Conservation (phyloP, 306 rosid species). For the Delonix regia region DNA sequence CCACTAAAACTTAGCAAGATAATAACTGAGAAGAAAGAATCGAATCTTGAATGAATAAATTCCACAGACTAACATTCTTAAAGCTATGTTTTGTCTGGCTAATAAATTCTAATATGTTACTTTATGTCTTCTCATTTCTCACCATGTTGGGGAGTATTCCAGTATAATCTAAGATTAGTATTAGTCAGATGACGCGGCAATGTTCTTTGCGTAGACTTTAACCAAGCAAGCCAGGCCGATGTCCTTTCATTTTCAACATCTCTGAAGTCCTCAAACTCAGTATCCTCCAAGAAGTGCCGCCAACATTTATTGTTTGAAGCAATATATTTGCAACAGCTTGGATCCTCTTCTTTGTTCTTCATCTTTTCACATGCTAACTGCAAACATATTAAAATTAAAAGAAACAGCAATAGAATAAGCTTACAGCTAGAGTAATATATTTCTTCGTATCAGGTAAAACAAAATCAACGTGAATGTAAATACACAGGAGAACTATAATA, state of each 20-base stretch:
- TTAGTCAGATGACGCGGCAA: conserved; percentile 6
- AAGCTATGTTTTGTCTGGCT: conserved; percentile 3
- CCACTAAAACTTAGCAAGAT: background rate
- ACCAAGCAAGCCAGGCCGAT: conserved; percentile 35
- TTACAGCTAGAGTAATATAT: conserved; percentile 1
- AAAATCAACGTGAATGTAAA: conserved; percentile 6
- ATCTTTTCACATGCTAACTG: conserved; percentile 44
- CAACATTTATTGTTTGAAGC: conserved; percentile 53
- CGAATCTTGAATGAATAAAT: conserved; percentile 27
- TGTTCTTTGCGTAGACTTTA: conserved; percentile 12
- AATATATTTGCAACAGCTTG: conserved; percentile 51
- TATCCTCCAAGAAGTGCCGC: conserved; percentile 58
- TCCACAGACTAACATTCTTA: background rate
- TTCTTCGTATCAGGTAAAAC: conserved; percentile 25
- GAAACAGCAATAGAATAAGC: conserved; percentile 17
- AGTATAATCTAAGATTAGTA: conserved; percentile 35
- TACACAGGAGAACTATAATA: conserved; percentile 16
- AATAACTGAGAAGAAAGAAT: no score
- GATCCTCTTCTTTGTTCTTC: conserved; percentile 41
- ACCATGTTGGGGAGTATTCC: conserved; percentile 31
- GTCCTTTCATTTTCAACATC: background rate
- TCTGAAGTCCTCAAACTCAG: conserved; percentile 41
- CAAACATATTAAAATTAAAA: conserved; percentile 9
- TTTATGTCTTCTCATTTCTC: background rate
- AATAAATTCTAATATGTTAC: background rate